Percentiles rank a stretch among this genome's conserved stretches.
Evolutionary conservation across 192 early-diverging fungal species (phyloP).

Genomic region (Umbelopsis isabellina): DNA sequence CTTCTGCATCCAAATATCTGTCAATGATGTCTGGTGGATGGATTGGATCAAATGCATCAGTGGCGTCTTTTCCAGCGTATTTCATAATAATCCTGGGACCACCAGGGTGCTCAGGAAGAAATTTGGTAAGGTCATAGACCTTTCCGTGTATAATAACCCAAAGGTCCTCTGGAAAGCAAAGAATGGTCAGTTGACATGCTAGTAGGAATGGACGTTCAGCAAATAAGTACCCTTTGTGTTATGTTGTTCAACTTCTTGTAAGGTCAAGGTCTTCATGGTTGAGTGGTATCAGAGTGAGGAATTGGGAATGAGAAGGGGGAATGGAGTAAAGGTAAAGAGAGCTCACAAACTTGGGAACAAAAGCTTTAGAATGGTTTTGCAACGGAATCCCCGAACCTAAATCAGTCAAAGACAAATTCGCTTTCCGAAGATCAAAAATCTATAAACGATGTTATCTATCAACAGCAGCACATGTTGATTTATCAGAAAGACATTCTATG

Average conservation of each 20-base stretch:
- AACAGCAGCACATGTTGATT: too few relatives aligned
- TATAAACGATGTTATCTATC: not conserved
- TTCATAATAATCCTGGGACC: conserved; percentile 61
- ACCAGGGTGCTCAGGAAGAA: conserved; percentile 64
- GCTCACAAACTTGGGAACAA: not conserved
- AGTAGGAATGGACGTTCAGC: not conserved
- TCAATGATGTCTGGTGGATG: conserved; percentile 71
- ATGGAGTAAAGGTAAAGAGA: not conserved
- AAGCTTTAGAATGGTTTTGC: not conserved
- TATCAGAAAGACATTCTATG: too few relatives aligned
- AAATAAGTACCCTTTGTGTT: conserved; percentile 33
- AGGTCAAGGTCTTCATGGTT: conserved; percentile 11
- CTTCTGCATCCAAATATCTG: conserved; percentile 49
- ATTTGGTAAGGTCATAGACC: conserved; percentile 65
- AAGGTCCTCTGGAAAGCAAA: conserved; percentile 36
- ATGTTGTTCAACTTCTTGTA: conserved; percentile 40
- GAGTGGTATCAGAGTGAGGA: not conserved
- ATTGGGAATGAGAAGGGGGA: not conserved
- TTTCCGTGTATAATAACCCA: conserved; percentile 69
- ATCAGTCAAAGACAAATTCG: not conserved
- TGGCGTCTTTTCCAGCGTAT: conserved; percentile 75
- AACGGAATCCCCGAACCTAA: not conserved
- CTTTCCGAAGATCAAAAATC: not conserved
- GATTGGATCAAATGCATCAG: conserved; percentile 62
- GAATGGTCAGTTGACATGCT: not conserved